A percentile compares a stretch with the other conserved stretches of the same genome.
These are phyloP conservation scores for Apiotrichum gamsii DNA, from an alignment of 1,284 basidiomycete genomes.

Conservation along the genomic window DNA sequence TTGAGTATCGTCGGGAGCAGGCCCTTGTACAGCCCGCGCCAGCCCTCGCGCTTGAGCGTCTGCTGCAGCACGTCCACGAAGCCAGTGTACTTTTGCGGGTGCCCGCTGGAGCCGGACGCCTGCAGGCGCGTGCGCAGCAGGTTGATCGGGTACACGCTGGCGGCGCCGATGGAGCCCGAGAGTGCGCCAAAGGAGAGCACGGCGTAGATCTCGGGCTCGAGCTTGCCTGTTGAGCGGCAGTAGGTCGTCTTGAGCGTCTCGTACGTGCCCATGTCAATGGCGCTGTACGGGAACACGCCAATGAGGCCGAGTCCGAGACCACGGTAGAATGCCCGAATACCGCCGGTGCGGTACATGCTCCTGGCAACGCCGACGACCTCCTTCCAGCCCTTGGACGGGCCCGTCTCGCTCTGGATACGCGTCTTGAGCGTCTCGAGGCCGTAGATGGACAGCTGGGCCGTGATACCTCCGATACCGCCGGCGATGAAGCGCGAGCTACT, in stretches of 20 bases:
- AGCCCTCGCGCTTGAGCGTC: conserved; percentile 80
- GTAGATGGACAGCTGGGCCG: conserved; percentile 69
- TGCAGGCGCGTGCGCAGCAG: conserved; percentile 90
- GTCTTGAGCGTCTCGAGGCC: conserved; percentile 57
- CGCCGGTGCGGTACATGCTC: conserved; percentile 71
- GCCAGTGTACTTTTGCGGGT: conserved; percentile 81
- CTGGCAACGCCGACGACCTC: conserved; percentile 56
- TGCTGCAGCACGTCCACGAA: conserved; percentile 76
- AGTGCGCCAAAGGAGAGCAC: conserved; percentile 79
- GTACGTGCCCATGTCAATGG: conserved; percentile 93
- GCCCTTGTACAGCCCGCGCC: conserved; percentile 92
- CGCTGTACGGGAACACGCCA: conserved; percentile 81
- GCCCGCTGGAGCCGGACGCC: conserved; percentile 87
- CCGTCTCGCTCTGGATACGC: conserved; percentile 82
- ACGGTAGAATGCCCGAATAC: conserved; percentile 78
- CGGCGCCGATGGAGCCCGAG: conserved; percentile 85
- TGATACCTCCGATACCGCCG: conserved; percentile 91
- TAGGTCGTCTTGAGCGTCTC: conserved; percentile 84
- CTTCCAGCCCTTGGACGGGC: conserved; percentile 56
- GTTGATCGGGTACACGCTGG: conserved; percentile 86
- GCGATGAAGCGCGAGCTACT: conserved; percentile 88
- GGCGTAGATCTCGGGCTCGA: conserved; percentile 76
- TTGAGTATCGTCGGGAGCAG: conserved; percentile 85
- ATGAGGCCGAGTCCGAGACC: conserved; percentile 80
- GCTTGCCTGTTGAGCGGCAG: conserved; percentile 66